Evolutionary conservation across 768 basidiomycete species (phyloP), one percentile per base, ranked within the genome.

Genomic region (Bullera alba): DNA sequence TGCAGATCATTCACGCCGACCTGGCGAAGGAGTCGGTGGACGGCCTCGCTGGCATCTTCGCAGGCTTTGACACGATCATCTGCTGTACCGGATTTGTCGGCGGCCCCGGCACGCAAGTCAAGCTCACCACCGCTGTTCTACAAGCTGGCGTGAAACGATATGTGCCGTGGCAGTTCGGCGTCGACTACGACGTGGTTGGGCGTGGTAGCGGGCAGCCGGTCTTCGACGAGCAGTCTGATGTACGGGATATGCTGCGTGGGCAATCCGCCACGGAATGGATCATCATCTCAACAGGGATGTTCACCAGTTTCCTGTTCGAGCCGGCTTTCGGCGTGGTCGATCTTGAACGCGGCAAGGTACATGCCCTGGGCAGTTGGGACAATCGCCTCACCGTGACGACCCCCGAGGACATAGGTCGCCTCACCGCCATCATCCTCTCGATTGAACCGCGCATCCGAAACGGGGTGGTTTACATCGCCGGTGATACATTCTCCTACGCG

Each of bases 121-220:
- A 69, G 41, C 46, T 73, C 30, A 61, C 60, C 16, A 50, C 53
- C 34, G 71, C 73, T 0, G 71, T 52, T 5, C 56, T 74, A 5
- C 21, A 50, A 8, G 70, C 73, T 2, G 49, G 53, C 10, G 56
- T 65, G 22, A n/a, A 25, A 23, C 58, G 69, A 17, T 74, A 69
- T 53, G 56, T 71, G 21, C 73, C 73, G 2, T 74, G 73, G 73
- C 72, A 74, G 48, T 74, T 72, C 30, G 73, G 73, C 15, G 68
- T 73, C 5, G 72, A 74, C 46, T 74, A 73, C 61, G 73, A 72
- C 46, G 36, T 54, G 1, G 71, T 74, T 45, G 72, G 73, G 3
- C 46, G 46, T 12, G 66, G 67, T 2, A 63, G 60, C 17, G 57
- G 60, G n/a, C 70, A 73, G 48, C 57, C 68, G 14, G 39, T 73